phyloP scores from a whole-genome alignment of 1,284 basidiomycete species.

The Ustilago esculenta region DNA sequence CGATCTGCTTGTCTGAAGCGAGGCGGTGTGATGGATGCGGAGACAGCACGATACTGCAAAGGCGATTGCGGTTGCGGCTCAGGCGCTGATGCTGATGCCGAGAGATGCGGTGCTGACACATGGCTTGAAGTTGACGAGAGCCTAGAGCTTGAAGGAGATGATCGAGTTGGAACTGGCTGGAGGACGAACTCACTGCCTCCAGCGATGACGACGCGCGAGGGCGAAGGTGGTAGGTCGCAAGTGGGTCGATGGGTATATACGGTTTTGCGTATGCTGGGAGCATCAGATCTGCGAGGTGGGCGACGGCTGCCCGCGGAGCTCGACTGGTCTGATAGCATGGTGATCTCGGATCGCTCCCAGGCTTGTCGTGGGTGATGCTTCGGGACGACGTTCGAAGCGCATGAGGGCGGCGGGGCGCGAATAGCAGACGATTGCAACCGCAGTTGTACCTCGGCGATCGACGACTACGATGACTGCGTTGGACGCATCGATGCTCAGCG shows the following conservation, averaged over 20 bases:
- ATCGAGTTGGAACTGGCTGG: conserved; percentile 19
- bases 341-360: background rate
- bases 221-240: background rate
- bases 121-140: conserved; percentile 3
- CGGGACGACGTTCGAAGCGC: background rate
- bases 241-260: background rate
- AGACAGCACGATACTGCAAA: conserved; percentile 11
- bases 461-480: too few relatives aligned
- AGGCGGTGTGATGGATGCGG: conserved; percentile 17
- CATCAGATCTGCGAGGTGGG: conserved; percentile 3
- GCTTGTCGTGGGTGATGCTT: background rate
- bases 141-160: conserved; percentile 1
- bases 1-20: conserved; percentile 17
- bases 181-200: conserved; percentile 40
- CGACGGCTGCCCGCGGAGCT: conserved; percentile 6
- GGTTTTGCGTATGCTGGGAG: conserved; percentile 6
- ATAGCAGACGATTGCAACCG: too few relatives aligned
- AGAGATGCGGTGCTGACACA: conserved; percentile 5
- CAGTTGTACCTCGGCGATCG: too few relatives aligned
- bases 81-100: conserved; percentile 4
- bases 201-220: conserved; percentile 20
- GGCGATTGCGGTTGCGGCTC: background rate
- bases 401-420: conserved; percentile 9
- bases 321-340: conserved; percentile 2
- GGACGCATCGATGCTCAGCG: too few relatives aligned